A percentile compares a stretch with the other conserved stretches of the same genome.
phyloP scores from a whole-genome alignment of 2,329 filamentous ascomycete species.

The Cercospora zeina region DNA sequence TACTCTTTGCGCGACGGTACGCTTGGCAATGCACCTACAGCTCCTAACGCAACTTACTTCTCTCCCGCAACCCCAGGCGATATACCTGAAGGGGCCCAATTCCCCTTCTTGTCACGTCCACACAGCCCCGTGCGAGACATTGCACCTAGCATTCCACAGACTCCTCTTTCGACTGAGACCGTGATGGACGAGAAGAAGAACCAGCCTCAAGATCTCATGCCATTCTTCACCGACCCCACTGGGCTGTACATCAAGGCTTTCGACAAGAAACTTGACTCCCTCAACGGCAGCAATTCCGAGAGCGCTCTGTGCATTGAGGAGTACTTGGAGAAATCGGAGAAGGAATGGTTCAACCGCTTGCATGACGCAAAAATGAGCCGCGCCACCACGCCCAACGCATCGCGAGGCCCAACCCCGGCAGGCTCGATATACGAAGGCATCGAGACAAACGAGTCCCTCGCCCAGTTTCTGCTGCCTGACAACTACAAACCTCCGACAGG shows the following conservation, averaged over 20 bases:
- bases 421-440: conserved; percentile 47
- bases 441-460: conserved; percentile 44
- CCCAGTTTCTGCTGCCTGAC: conserved; percentile 58
- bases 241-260: conserved; percentile 63
- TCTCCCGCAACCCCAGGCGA: conserved; percentile 27
- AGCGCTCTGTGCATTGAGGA: conserved; percentile 64
- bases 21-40: conserved; percentile 21
- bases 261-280: conserved; percentile 56
- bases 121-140: conserved; percentile 33
- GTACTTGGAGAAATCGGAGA: conserved; percentile 64
- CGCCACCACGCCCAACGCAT: conserved; percentile 40
- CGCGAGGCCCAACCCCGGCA: conserved; percentile 40
- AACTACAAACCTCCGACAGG: conserved; percentile 60
- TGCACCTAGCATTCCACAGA: conserved; percentile 32
- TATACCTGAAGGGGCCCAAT: conserved; percentile 30
- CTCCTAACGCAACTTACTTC: conserved; percentile 27
- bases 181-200: conserved; percentile 63
- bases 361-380: conserved; percentile 60
- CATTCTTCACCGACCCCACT: conserved; percentile 65
- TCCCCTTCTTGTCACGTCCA: conserved; percentile 35
- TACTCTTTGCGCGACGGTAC: conserved; percentile 38
- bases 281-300: conserved; percentile 60
- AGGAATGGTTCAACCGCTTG: conserved; percentile 64
- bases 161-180: conserved; percentile 54
- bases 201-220: conserved; percentile 65